Evolutionary conservation across 768 basidiomycete species (phyloP).

Genomic region (Rhodotorula paludigena): DNA sequence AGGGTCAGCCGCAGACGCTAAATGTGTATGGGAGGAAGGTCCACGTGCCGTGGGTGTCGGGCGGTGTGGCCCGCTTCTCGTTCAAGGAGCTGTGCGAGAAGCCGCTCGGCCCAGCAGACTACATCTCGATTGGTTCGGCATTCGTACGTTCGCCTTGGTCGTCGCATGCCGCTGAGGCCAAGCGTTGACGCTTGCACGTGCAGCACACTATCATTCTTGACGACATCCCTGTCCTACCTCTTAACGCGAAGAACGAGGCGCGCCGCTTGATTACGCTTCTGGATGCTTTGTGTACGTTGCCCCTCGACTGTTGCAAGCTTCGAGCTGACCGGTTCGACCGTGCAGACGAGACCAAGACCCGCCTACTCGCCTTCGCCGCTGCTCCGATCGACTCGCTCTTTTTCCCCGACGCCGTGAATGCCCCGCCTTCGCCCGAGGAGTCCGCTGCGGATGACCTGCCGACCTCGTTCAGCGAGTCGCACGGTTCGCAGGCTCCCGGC

Average conservation of each 20-base stretch:
- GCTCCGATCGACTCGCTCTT: conserved; percentile 52
- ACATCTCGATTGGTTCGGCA: conserved; percentile 55
- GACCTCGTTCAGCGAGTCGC: conserved; percentile 41
- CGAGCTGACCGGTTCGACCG: conserved; percentile 13
- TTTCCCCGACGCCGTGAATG: conserved; percentile 54
- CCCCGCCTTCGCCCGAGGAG: not conserved
- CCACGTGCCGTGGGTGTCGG: conserved; percentile 51
- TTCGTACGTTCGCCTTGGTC: conserved; percentile 42
- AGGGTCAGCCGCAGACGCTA: conserved; percentile 42
- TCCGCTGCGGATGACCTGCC: conserved; percentile 2
- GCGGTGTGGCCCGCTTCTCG: conserved; percentile 52
- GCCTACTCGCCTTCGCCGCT: conserved; percentile 49
- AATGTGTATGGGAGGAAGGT: conserved; percentile 55
- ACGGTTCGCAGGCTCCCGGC: conserved; percentile 23
- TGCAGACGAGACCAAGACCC: conserved; percentile 39
- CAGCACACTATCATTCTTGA: conserved; percentile 54
- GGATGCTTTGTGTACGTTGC: conserved; percentile 57
- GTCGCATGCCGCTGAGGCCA: not conserved
- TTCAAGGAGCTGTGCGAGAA: conserved; percentile 56
- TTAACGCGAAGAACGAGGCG: conserved; percentile 59
- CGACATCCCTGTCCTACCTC: conserved; percentile 54
- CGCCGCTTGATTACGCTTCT: conserved; percentile 60
- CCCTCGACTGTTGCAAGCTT: conserved; percentile 37
- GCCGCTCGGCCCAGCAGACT: conserved; percentile 59
- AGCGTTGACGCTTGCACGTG: not conserved